A percentile compares a stretch with the other conserved stretches of the same genome.
These are phyloP conservation scores for Yamadazyma aaseri DNA, from an alignment of 1,139 yeast genomes.

Conservation along the genomic window DNA sequence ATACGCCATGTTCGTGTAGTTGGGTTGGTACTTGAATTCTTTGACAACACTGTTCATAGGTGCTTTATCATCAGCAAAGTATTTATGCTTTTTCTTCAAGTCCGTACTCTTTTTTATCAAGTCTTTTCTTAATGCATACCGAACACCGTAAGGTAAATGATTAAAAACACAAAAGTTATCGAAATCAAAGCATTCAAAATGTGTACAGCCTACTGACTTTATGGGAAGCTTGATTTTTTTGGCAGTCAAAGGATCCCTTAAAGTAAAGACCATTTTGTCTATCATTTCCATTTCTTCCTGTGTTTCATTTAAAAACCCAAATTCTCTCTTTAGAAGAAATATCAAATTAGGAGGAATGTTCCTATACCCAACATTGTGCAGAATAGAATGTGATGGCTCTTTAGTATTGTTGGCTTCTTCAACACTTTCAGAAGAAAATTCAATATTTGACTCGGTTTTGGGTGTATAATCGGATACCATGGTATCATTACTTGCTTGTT, in stretches of 20 bases:
- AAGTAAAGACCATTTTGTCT: conserved; percentile 28
- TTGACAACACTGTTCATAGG: conserved; percentile 9
- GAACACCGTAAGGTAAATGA: conserved; percentile 32
- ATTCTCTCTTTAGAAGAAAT: conserved; percentile 22
- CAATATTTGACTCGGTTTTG: too few species aligned
- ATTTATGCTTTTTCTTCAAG: conserved; percentile 20
- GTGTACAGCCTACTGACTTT: conserved; percentile 36
- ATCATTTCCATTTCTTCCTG: conserved; percentile 27
- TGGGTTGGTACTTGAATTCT: conserved; percentile 14
- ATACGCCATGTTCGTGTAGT: background rate
- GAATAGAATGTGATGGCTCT: too few species aligned
- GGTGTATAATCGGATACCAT: too few species aligned
- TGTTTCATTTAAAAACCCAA: conserved; percentile 19
- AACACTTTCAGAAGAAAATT: too few species aligned
- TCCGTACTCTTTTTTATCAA: conserved; percentile 26
- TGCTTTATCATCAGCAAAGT: conserved; percentile 2
- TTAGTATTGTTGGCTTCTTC: too few species aligned
- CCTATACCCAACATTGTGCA: conserved; percentile 22
- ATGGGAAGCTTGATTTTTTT: conserved; percentile 41
- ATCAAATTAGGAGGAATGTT: conserved; percentile 27
- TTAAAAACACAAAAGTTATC: conserved; percentile 43
- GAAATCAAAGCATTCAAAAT: conserved; percentile 49
- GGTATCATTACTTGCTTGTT: too few species aligned
- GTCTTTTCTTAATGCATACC: conserved; percentile 26
- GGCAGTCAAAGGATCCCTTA: conserved; percentile 35